Conservation (phyloP, 1,284 basidiomycete genomes). For the Apiotrichum gamsii region DNA sequence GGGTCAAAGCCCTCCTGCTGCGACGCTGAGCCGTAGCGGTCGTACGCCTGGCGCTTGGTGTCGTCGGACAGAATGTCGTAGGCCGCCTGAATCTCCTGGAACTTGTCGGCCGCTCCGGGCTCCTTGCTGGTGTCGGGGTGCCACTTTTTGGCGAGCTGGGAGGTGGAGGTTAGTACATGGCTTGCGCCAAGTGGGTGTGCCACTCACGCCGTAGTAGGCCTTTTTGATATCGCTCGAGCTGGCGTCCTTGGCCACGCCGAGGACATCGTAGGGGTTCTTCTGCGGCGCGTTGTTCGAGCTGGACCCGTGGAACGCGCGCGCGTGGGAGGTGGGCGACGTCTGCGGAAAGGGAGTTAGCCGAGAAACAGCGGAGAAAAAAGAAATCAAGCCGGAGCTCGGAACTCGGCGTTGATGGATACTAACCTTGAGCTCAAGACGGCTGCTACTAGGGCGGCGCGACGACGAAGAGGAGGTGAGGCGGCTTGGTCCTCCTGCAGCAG, state of each 20-base stretch:
- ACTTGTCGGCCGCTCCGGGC: constrained; percentile 81
- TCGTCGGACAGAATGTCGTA: constrained; percentile 94
- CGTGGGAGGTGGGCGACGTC: background rate
- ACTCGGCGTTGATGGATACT: too few relatives aligned
- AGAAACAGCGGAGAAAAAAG: background rate
- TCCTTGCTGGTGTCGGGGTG: constrained; percentile 98
- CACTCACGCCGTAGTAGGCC: constrained; percentile 75
- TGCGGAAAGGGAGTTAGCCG: background rate
- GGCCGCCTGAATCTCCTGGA: constrained; percentile 93
- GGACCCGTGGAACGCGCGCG: constrained; percentile 70
- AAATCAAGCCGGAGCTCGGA: background rate
- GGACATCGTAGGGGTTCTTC: constrained; percentile 87
- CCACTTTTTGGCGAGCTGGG: constrained; percentile 89
- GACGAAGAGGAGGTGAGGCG: background rate
- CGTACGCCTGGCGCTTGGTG: constrained; percentile 86
- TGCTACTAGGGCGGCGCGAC: too few relatives aligned
- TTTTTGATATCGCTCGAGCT: constrained; percentile 89
- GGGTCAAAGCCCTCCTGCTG: constrained; percentile 92
- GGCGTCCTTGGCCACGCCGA: constrained; percentile 83
- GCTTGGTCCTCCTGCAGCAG: background rate
- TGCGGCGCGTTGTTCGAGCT: constrained; percentile 52
- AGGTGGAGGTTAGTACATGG: too few relatives aligned
- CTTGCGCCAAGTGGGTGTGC: background rate
- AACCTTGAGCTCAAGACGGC: too few relatives aligned
- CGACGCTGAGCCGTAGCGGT: constrained; percentile 90